Percentiles rank a stretch among this genome's conserved stretches.
Evolutionary conservation across 257 asterid species (phyloP).

Genomic region (Nicotiana otophora): DNA sequence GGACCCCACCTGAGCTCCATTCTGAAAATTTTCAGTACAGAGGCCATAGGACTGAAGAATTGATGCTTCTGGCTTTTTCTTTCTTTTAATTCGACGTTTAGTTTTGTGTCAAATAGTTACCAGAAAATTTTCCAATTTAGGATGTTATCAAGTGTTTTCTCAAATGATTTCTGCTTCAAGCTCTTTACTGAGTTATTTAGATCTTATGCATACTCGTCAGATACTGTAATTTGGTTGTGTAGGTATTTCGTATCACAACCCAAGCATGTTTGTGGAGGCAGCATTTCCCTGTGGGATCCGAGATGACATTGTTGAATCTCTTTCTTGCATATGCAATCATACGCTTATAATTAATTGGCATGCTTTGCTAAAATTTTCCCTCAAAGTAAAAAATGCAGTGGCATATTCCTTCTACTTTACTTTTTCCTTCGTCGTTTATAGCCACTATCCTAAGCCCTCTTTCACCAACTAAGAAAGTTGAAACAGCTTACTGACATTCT

Average conservation of each 20-base stretch:
- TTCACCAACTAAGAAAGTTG: neutral
- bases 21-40: neutral
- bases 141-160: neutral
- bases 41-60: conserved; percentile 4
- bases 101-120: neutral
- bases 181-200: neutral
- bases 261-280: neutral
- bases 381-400: neutral
- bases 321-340: neutral
- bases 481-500: neutral
- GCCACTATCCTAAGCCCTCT: neutral
- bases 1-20: neutral
- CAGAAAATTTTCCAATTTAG: neutral
- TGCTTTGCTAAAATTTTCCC: neutral
- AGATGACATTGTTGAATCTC: neutral
- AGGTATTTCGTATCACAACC: neutral
- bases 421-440: neutral
- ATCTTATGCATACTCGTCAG: neutral
- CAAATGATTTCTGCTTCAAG: neutral
- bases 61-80: neutral
- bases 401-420: neutral
- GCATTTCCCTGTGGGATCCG: neutral
- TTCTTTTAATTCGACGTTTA: neutral
- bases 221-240: neutral
- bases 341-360: neutral